phyloP scores from a whole-genome alignment of 1,284 basidiomycete species.

The Boletellus sp. region DNA sequence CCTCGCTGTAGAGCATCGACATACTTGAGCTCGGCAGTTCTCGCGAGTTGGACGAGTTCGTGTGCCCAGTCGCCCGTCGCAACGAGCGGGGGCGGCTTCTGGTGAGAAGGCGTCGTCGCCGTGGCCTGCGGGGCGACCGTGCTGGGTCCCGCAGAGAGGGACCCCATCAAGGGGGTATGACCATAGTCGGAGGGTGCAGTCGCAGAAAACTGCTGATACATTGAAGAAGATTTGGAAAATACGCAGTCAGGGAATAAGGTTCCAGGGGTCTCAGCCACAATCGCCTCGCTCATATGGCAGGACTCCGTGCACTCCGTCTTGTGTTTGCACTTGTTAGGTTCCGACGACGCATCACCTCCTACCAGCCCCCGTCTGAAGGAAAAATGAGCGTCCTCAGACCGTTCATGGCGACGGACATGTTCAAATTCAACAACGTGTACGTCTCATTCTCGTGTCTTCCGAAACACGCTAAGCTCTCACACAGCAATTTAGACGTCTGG shows the following conservation, averaged over 20 bases:
- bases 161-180: conserved; percentile 30
- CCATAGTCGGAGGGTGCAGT: conserved; percentile 35
- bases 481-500: conserved; percentile 88
- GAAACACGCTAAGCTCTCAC: conserved; percentile 3
- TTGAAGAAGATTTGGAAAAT: conserved; percentile 28
- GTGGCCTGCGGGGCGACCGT: conserved; percentile 34
- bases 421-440: conserved; percentile 88
- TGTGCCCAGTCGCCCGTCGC: conserved; percentile 81
- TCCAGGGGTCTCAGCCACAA: conserved; percentile 28
- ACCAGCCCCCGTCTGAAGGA: not conserved
- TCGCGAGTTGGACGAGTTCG: conserved; percentile 75
- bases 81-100: conserved; percentile 46
- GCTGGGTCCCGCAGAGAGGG: conserved; percentile 33
- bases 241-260: conserved; percentile 19
- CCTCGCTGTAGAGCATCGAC: conserved; percentile 8
- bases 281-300: not conserved
- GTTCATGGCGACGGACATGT: conserved; percentile 83
- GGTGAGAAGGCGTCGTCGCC: conserved; percentile 22
- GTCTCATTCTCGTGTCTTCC: conserved; percentile 15
- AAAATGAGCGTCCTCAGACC: conserved; percentile 79
- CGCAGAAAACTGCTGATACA: conserved; percentile 39
- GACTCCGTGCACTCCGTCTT: conserved; percentile 30
- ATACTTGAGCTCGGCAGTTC: conserved; percentile 78
- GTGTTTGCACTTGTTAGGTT: conserved; percentile 34
- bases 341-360: conserved; percentile 8